phyloP scores from a whole-genome alignment of 495 filamentous ascomycete genomes.

The Penicillium salamii region DNA sequence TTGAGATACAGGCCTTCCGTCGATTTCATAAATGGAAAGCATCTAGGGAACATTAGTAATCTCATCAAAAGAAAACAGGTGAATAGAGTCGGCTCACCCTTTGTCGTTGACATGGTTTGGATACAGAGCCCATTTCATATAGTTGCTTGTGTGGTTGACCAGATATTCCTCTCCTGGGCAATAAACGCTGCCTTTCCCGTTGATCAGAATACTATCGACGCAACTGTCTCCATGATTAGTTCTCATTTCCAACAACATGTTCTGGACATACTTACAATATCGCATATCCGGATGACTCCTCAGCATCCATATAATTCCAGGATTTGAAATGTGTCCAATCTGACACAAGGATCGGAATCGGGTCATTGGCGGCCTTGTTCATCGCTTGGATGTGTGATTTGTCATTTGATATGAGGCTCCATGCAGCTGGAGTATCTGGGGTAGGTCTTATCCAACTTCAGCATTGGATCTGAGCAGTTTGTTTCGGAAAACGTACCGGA shows the following conservation, averaged over 20 bases:
- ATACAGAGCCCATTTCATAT: constrained; percentile 18
- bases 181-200: constrained; percentile 47
- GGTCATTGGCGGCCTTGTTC: constrained; percentile 32
- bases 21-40: neutral
- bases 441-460: constrained; percentile 21
- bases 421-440: constrained; percentile 30
- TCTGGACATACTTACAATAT: constrained; percentile 24
- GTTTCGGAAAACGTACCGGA: constrained; percentile 1
- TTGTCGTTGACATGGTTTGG: constrained; percentile 28
- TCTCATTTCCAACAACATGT: neutral
- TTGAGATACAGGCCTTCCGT: constrained; percentile 14
- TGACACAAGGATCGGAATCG: constrained; percentile 39
- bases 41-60: neutral
- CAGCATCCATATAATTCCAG: constrained; percentile 30
- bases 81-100: constrained; percentile 28
- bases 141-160: constrained; percentile 11
- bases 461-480: neutral
- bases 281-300: constrained; percentile 30
- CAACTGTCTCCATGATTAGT: constrained; percentile 18
- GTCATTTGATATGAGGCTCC: constrained; percentile 34
- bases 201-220: constrained; percentile 48
- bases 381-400: constrained; percentile 29
- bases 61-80: too few species aligned
- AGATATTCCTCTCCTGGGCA: constrained; percentile 38
- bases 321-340: constrained; percentile 50